Evolutionary conservation across 495 filamentous ascomycete genomes (phyloP).

Genomic region (Entonaema liquescens): DNA sequence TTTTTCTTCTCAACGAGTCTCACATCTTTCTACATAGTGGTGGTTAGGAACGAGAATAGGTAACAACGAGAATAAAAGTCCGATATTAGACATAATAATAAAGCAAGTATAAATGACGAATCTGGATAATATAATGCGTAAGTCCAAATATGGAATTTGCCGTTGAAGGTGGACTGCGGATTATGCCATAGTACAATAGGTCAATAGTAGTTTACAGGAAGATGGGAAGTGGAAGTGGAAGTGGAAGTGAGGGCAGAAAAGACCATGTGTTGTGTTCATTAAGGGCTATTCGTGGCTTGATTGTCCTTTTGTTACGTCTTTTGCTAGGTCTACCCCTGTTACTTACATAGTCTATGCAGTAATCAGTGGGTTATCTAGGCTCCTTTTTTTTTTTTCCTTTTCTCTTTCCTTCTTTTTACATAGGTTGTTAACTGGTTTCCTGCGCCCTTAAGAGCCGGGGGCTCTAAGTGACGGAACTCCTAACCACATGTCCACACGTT

Average conservation of each 20-base stretch:
- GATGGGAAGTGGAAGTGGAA: too few species aligned
- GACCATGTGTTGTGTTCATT: constrained; percentile 38
- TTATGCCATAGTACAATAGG: constrained; percentile 18
- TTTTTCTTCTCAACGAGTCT: not conserved
- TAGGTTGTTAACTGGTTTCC: not conserved
- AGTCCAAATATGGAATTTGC: constrained; percentile 9
- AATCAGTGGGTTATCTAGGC: constrained; percentile 14
- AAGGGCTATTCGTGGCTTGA: constrained; percentile 36
- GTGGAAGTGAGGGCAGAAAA: constrained; percentile 14
- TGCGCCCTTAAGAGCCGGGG: constrained; percentile 12
- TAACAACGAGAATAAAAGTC: not conserved
- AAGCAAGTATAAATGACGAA: not conserved
- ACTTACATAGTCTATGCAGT: not conserved
- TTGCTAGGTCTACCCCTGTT: constrained; percentile 25
- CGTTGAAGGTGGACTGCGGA: constrained; percentile 11
- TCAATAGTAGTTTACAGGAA: not conserved
- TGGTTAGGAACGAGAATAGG: not conserved
- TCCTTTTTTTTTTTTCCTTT: constrained; percentile 14
- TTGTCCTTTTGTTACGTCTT: constrained; percentile 6
- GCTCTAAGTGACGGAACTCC: constrained; percentile 21
- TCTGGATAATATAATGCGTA: not conserved
- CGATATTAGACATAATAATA: not conserved
- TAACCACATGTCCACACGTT: constrained; percentile 38
- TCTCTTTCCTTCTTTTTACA: not conserved
- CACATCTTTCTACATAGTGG: not conserved